Conservation (phyloP, 176 grass and related monocot species). For the Chloris gayana region DNA sequence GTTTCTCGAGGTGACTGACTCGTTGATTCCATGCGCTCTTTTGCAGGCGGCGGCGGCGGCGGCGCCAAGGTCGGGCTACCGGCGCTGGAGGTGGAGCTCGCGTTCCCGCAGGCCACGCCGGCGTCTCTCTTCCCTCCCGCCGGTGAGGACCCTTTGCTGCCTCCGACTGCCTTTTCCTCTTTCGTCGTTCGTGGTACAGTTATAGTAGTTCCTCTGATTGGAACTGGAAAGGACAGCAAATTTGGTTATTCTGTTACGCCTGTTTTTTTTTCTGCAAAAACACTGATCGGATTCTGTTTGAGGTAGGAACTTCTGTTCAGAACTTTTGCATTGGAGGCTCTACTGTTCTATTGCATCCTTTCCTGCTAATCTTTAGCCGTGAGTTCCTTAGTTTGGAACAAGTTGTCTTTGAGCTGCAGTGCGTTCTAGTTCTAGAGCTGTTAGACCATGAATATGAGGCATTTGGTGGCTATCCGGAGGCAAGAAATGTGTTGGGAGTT, state of each 20-base stretch:
- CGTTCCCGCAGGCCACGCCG: constrained; percentile 68
- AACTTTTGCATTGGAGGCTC: not conserved
- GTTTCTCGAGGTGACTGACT: not conserved
- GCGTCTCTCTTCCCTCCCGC: constrained; percentile 61
- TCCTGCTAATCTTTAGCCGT: not conserved
- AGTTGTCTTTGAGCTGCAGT: not conserved
- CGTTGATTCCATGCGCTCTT: not conserved
- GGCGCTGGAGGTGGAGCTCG: constrained; percentile 47
- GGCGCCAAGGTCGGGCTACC: constrained; percentile 33
- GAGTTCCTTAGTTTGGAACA: not conserved
- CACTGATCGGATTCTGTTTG: not conserved
- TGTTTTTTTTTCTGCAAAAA: not conserved
- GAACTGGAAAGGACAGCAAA: not conserved
- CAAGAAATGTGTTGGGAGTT: not conserved
- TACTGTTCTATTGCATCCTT: not conserved
- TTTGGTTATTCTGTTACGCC: not conserved
- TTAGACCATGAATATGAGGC: not conserved
- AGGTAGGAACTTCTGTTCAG: not conserved
- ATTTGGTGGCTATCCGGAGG: not conserved
- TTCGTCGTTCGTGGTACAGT: not conserved
- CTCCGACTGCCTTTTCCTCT: not conserved
- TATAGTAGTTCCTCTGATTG: not conserved
- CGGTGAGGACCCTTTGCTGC: constrained; percentile 23
- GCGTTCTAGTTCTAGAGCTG: not conserved
- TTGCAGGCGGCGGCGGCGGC: constrained; percentile 12